Evolutionary conservation across 2,329 filamentous ascomycete genomes (phyloP).

Genomic region (Hawksworthiomyces lignivorus): DNA sequence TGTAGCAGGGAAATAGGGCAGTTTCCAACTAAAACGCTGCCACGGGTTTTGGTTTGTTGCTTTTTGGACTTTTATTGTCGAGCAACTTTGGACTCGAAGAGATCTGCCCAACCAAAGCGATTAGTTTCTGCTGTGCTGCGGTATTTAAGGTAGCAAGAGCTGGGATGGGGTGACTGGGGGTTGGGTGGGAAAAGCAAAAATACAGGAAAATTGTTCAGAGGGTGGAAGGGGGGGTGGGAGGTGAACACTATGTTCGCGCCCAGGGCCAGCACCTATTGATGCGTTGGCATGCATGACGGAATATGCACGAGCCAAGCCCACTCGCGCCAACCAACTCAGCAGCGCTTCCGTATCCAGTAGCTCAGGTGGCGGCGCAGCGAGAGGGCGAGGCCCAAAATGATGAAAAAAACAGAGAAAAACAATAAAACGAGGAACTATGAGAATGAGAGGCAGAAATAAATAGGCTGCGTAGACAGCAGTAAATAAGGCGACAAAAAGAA

Average conservation of each 20-base stretch:
- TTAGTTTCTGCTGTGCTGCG: conserved; percentile 21
- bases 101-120: conserved; percentile 34
- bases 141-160: conserved; percentile 30
- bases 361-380: neutral
- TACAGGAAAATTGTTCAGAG: conserved; percentile 12
- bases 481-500: no score
- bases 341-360: conserved; percentile 12
- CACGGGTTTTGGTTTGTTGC: no score
- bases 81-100: conserved; percentile 8
- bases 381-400: neutral
- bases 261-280: conserved; percentile 36
- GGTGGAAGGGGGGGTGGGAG: conserved; percentile 20
- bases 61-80: no score
- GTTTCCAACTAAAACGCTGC: no score
- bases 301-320: conserved; percentile 44
- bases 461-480: no score
- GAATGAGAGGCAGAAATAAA: neutral
- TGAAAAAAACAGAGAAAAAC: neutral
- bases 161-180: conserved; percentile 25
- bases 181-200: neutral
- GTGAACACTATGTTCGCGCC: conserved; percentile 25
- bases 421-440: no score
- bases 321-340: conserved; percentile 38
- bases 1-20: no score
- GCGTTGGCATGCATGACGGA: conserved; percentile 54